phyloP scores from a whole-genome alignment of 257 asterid genomes.

The Voacanga thouarsii region DNA sequence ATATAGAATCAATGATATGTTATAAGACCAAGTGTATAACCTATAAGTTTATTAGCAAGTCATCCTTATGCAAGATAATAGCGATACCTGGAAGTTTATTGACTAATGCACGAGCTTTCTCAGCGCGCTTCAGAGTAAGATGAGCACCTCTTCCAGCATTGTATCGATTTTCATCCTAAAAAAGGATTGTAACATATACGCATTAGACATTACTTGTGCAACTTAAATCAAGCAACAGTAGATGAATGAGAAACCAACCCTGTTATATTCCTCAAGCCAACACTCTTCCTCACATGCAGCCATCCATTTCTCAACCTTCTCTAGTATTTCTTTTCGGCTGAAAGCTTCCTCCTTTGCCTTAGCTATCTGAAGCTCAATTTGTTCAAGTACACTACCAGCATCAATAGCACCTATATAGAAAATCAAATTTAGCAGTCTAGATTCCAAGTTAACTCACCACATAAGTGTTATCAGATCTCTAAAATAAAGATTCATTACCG shows the following conservation, averaged over 20 bases:
- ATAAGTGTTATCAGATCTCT: constrained; percentile 1
- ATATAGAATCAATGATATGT: background rate
- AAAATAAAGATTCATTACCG: constrained; percentile 40
- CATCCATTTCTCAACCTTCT: constrained; percentile 97
- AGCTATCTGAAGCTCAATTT: constrained; percentile 85
- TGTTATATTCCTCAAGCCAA: constrained; percentile 98
- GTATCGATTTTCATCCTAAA: constrained; percentile 91
- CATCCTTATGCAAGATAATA: background rate
- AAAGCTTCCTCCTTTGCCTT: constrained; percentile 88
- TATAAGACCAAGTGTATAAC: background rate
- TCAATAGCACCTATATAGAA: constrained; percentile 66
- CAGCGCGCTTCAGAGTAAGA: constrained; percentile 93
- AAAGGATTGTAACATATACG: constrained; percentile 1
- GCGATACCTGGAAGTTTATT: constrained; percentile 83
- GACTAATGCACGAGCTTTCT: constrained; percentile 90
- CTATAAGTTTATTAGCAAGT: background rate
- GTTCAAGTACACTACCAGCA: constrained; percentile 81
- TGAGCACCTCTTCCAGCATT: constrained; percentile 98
- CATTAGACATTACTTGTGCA: background rate
- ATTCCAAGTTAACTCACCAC: background rate
- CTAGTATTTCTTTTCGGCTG: constrained; percentile 87
- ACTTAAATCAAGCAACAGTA: constrained; percentile 18
- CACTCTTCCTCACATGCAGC: constrained; percentile 94
- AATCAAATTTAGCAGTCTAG: constrained; percentile 21
- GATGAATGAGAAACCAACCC: constrained; percentile 47